phyloP scores from a whole-genome alignment of 768 basidiomycete species.

The Lentinula guzmanii region DNA sequence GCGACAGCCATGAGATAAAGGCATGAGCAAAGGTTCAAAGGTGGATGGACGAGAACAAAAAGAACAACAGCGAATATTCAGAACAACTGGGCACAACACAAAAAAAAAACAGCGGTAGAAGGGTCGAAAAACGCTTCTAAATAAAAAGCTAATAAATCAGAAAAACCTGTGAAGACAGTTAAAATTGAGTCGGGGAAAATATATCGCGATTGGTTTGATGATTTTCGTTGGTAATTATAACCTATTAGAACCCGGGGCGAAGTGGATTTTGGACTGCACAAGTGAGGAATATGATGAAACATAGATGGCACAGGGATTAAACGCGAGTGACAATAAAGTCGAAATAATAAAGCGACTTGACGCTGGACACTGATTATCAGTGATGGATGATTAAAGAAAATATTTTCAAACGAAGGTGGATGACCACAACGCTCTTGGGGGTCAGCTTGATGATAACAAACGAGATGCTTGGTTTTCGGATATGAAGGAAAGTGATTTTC shows the following conservation, averaged over 20 bases:
- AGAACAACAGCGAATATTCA: neutral
- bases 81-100: neutral
- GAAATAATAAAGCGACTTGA: neutral
- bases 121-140: neutral
- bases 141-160: neutral
- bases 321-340: neutral
- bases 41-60: neutral
- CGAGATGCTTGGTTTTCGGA: neutral
- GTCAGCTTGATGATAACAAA: neutral
- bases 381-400: neutral
- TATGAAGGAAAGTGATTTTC: neutral
- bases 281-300: neutral
- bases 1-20: neutral
- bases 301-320: neutral
- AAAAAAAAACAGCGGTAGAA: neutral
- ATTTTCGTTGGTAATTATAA: too few species aligned
- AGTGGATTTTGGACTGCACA: too few species aligned
- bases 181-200: neutral
- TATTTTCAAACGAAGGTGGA: neutral
- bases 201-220: too few species aligned
- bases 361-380: neutral
- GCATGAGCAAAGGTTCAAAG: too few species aligned
- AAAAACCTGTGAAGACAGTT: neutral
- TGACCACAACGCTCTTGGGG: neutral
- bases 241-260: too few species aligned